Evolutionary conservation across 2,329 filamentous ascomycete species (phyloP), one percentile per base, ranked within the genome.

Genomic region (Cladorrhinum sp.): DNA sequence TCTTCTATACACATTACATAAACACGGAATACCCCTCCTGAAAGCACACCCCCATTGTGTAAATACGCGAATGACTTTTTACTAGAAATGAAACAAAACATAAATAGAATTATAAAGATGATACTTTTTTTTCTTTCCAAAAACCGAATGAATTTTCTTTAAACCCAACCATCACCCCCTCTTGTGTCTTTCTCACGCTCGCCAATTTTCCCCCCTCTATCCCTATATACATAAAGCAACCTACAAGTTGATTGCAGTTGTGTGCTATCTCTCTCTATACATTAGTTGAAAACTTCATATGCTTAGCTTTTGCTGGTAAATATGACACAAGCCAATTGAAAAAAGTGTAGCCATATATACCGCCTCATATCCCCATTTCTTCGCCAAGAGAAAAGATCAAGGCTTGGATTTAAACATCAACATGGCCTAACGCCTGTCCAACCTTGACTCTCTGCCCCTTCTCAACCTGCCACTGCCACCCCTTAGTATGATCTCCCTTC

Each of bases 371-470:
- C 32, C 22, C 32, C 32, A 8, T 36, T 55, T 29, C 27, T 4
- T 3, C 22, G 24, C 25, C 18, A 22, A 22, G 48, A 27, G 10
- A 6, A 5, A 51, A 25, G 6, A 51, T 22, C 7, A 52, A n/a
- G n/a, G 10, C 36, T 41, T 41, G 36, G 10, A 18, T 22, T 62
- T 50, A 64, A 22, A 41, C 29, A 48, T 85, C 84, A 32, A 96
- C 88, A 70, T 83, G 86, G 1, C 93, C 95, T 61, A 99, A 74
- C 7, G 89, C 87, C 77, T 99, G 83, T 2, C 95, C 95, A 78
- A 98, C 89, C 78, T 92, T 92, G 63, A 99, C 85, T 68, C 82
- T 90, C 78, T 93, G 90, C 0, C 93, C 95, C 75, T 92, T 92
- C 71, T 93, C 85, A 53, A 98, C 89, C 25, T 81, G 82, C 93